Evolutionary conservation across 495 filamentous ascomycete species (phyloP).

Genomic region (Coniosporium apollinis): DNA sequence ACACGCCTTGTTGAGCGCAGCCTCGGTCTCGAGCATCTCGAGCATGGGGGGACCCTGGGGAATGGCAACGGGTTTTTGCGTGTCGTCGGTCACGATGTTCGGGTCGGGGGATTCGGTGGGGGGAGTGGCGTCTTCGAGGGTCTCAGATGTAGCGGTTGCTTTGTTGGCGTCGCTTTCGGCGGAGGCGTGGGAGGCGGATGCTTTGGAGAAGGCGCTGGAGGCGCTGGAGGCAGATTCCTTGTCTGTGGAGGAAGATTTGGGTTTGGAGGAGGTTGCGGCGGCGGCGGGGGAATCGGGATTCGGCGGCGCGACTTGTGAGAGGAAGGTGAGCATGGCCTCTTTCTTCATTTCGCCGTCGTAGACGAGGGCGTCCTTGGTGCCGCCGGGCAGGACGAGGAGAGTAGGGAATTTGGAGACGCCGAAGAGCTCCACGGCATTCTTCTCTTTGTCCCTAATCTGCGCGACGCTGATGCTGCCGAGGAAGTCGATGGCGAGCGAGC

Average conservation of each 20-base stretch:
- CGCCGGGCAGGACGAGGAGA: constrained; percentile 64
- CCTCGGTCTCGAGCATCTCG: constrained; percentile 31
- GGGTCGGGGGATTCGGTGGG: constrained; percentile 33
- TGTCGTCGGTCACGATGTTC: constrained; percentile 23
- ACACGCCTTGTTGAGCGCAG: constrained; percentile 51
- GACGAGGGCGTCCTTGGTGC: constrained; percentile 45
- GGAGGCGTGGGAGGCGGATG: constrained; percentile 27
- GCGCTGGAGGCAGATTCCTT: constrained; percentile 33
- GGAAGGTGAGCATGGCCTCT: constrained; percentile 61
- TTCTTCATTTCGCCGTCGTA: constrained; percentile 84
- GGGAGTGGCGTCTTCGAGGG: constrained; percentile 24
- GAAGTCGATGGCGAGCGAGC: constrained; percentile 80
- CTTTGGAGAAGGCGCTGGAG: constrained; percentile 26
- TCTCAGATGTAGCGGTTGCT: constrained; percentile 24
- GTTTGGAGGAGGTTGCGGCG: constrained; percentile 21
- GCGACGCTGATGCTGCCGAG: constrained; percentile 65
- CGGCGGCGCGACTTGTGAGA: constrained; percentile 57
- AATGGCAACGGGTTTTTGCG: constrained; percentile 31
- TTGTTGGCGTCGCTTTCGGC: constrained; percentile 21
- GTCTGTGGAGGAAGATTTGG: constrained; percentile 30
- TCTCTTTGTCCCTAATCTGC: constrained; percentile 75
- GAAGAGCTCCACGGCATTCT: constrained; percentile 51
- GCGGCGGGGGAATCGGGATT: constrained; percentile 53
- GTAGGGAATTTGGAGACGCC: constrained; percentile 64
- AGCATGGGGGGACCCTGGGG: constrained; percentile 33